Conservation (phyloP, 768 basidiomycete species). For the Pleurotus salmoneostramineus region DNA sequence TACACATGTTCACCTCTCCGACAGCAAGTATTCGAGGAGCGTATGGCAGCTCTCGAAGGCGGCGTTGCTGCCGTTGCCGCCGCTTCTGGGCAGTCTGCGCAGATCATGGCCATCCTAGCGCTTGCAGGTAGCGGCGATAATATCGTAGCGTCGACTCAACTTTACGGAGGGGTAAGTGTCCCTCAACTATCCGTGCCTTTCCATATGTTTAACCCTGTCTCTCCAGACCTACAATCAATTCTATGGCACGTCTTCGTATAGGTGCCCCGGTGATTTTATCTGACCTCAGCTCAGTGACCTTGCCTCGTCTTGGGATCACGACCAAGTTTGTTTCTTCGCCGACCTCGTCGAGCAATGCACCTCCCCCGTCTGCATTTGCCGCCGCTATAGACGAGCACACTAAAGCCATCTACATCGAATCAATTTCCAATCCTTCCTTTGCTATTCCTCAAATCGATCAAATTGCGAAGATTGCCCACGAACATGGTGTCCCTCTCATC, state of each 20-base stretch:
- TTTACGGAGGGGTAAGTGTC: slow-evolving; percentile 60
- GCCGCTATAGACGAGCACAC: slow-evolving; percentile 75
- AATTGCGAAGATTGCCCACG: slow-evolving; percentile 58
- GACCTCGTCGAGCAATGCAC: slow-evolving; percentile 21
- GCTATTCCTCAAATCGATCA: neutral
- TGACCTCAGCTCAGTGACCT: slow-evolving; percentile 38
- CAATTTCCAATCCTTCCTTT: slow-evolving; percentile 63
- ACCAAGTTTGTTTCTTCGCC: slow-evolving; percentile 49
- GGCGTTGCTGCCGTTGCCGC: slow-evolving; percentile 74
- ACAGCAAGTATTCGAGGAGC: slow-evolving; percentile 75
- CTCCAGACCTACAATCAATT: slow-evolving; percentile 68
- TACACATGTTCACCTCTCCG: neutral
- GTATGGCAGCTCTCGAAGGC: slow-evolving; percentile 78
- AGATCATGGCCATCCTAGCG: slow-evolving; percentile 65
- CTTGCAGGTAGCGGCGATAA: slow-evolving; percentile 69
- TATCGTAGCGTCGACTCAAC: slow-evolving; percentile 51
- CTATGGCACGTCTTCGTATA: slow-evolving; percentile 35
- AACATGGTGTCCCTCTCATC: slow-evolving; percentile 68
- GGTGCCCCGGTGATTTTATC: slow-evolving; percentile 7
- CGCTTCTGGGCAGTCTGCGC: slow-evolving; percentile 73
- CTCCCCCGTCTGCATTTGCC: slow-evolving; percentile 52
- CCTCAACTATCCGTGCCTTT: neutral
- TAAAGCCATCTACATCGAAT: slow-evolving; percentile 73
- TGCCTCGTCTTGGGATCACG: slow-evolving; percentile 64
- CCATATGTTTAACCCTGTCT: neutral